Evolutionary conservation across 139 green algal genomes (phyloP), one percentile per base, ranked within the genome.

Genomic region (Auxenochlorella pyrenoidosa): DNA sequence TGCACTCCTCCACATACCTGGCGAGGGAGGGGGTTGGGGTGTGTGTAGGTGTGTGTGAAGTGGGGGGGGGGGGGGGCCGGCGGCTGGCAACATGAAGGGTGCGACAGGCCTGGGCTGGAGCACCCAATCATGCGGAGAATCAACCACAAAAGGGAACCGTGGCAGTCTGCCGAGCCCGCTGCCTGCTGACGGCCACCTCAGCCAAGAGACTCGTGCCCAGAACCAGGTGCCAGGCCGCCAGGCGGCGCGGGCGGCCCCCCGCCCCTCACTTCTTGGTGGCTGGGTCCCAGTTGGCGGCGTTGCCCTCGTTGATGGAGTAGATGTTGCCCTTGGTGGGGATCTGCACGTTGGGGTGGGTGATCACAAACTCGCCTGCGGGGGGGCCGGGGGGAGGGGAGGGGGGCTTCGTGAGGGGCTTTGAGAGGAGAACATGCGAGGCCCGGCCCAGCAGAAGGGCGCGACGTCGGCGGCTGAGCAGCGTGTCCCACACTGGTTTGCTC

Each of bases 291-390:
- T 92, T 85, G 10, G n/a, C 30, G 0, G 82, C 40, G 91, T 96
- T 96, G 79, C 93, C 94, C 88, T 95, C 93, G 79, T 96, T 96
- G 88, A 94, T 89, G 38, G 89, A 94, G 90, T 94, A 96, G 80
- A 96, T 96, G 43, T 79, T 86, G 54, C 94, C 94, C 15, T 60
- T 51, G 15, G 83, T 12, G 15, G 93, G 93, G 19, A 96, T 63
- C 16, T 75, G 84, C 34, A 95, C 86, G 51, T 92, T 71, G 54
- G 77, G 73, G 47, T 92, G 78, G 18, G 92, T 95, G 40, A 94
- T 82, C 75, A 95, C 92, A 89, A 95, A 95, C 76, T 95, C 93
- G 24, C 87, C 77, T 84, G 59, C 80, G 41, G 3, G 41, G 22
- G 38, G 38, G 32, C 36, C 58, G n/a, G 28, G 60, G 28, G 30